Conservation (phyloP, 2,329 filamentous ascomycete genomes). For the Colletotrichum sp. region DNA sequence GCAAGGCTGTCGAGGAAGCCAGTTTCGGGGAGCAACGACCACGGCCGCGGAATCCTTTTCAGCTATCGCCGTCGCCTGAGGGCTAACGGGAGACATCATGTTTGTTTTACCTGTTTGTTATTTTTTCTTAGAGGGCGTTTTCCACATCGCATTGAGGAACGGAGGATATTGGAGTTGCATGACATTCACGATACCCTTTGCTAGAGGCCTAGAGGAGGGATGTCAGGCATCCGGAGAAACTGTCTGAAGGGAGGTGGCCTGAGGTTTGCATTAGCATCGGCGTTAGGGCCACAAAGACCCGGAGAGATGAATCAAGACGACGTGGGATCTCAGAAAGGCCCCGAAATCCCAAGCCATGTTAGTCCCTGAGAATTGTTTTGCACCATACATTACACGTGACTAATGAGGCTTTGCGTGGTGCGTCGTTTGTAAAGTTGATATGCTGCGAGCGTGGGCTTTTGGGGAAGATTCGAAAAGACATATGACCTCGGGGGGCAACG, state of each 20-base stretch:
- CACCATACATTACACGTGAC: neutral
- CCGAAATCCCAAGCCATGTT: neutral
- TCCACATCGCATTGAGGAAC: neutral
- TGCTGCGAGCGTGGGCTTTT: neutral
- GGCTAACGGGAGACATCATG: neutral
- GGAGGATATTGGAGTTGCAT: neutral
- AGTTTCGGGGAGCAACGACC: neutral
- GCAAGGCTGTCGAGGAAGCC: conserved; percentile 25
- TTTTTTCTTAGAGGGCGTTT: neutral
- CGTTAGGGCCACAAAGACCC: neutral
- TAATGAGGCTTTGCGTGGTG: neutral
- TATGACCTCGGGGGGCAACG: neutral
- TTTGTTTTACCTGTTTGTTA: neutral
- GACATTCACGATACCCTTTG: conserved; percentile 15
- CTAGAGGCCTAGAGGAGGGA: neutral
- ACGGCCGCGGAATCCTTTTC: neutral
- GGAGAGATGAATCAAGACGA: neutral
- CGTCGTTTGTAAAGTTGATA: neutral
- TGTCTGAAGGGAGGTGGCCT: neutral
- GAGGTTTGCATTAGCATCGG: neutral
- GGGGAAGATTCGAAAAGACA: neutral
- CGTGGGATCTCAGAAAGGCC: neutral
- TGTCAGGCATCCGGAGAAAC: neutral
- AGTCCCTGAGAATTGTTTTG: neutral
- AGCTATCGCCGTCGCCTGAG: conserved; percentile 1